Evolutionary conservation across 495 filamentous ascomycete species (phyloP).

Genomic region (Penicillium herquei): DNA sequence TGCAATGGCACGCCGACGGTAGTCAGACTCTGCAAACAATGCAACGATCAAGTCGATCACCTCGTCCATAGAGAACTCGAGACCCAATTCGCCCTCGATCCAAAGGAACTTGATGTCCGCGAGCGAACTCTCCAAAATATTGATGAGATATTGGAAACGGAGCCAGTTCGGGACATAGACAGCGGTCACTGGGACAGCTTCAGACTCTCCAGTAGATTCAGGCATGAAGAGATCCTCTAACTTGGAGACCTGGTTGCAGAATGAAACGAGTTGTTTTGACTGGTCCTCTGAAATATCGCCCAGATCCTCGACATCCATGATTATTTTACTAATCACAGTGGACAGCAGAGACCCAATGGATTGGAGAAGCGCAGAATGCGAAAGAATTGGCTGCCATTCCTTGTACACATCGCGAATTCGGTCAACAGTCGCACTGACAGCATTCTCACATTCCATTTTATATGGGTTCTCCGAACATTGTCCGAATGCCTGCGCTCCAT

Average conservation of each 20-base stretch:
- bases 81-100: slow-evolving; percentile 77
- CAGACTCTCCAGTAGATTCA: slow-evolving; percentile 35
- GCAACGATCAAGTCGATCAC: slow-evolving; percentile 83
- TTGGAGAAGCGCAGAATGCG: slow-evolving; percentile 78
- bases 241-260: slow-evolving; percentile 68
- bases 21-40: slow-evolving; percentile 84
- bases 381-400: slow-evolving; percentile 78
- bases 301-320: slow-evolving; percentile 83
- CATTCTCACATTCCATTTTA: slow-evolving; percentile 64
- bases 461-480: slow-evolving; percentile 62
- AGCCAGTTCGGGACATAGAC: slow-evolving; percentile 84
- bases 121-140: slow-evolving; percentile 86
- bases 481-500: slow-evolving; percentile 66
- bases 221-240: slow-evolving; percentile 77
- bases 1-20: slow-evolving; percentile 70
- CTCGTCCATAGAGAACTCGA: slow-evolving; percentile 82
- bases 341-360: slow-evolving; percentile 79
- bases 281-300: slow-evolving; percentile 83
- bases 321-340: slow-evolving; percentile 76
- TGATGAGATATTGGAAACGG: slow-evolving; percentile 81
- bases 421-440: slow-evolving; percentile 65
- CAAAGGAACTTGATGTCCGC: slow-evolving; percentile 87
- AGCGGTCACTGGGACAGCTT: slow-evolving; percentile 61
- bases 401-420: slow-evolving; percentile 66
- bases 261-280: slow-evolving; percentile 70